phyloP scores from a whole-genome alignment of 805 yeast species.

The Danielozyma ontarioensis region DNA sequence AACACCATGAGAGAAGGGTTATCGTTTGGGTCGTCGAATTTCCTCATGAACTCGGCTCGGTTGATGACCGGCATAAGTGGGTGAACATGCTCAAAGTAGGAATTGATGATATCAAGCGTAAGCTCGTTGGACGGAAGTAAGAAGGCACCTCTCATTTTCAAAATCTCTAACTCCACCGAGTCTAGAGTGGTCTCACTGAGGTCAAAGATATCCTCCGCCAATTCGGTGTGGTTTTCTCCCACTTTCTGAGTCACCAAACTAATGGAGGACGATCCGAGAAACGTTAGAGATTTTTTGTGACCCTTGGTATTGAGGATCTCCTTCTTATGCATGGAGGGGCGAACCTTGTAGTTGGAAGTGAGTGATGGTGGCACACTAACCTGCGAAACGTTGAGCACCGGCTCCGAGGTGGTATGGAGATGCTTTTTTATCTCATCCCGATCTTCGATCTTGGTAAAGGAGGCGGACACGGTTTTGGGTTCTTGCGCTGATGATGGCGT shows the following conservation, averaged over 20 bases:
- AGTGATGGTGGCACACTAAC: constrained; percentile 40
- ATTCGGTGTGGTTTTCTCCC: constrained; percentile 44
- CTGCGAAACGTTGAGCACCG: constrained; percentile 38
- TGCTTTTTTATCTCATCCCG: not conserved
- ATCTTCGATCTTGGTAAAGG: constrained; percentile 1
- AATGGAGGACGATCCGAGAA: constrained; percentile 50
- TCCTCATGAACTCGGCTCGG: constrained; percentile 54
- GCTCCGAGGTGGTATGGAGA: constrained; percentile 20
- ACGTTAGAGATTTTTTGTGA: constrained; percentile 33
- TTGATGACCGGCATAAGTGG: constrained; percentile 68
- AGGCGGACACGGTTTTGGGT: not conserved
- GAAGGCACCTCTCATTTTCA: constrained; percentile 66
- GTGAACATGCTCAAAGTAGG: constrained; percentile 60
- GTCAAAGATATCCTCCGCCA: constrained; percentile 37
- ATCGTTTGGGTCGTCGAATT: constrained; percentile 48
- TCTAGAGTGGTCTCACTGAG: constrained; percentile 34
- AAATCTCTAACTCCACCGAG: constrained; percentile 59
- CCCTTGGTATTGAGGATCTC: constrained; percentile 23
- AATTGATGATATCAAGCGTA: constrained; percentile 53
- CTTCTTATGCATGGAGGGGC: constrained; percentile 34
- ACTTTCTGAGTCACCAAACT: constrained; percentile 42
- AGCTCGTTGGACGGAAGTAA: constrained; percentile 56
- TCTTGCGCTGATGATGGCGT: not conserved
- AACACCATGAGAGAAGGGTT: constrained; percentile 62
- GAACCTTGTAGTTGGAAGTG: constrained; percentile 33